Conservation (phyloP, 1,139 yeast species). For the Nakaseomyces nivariensis region DNA sequence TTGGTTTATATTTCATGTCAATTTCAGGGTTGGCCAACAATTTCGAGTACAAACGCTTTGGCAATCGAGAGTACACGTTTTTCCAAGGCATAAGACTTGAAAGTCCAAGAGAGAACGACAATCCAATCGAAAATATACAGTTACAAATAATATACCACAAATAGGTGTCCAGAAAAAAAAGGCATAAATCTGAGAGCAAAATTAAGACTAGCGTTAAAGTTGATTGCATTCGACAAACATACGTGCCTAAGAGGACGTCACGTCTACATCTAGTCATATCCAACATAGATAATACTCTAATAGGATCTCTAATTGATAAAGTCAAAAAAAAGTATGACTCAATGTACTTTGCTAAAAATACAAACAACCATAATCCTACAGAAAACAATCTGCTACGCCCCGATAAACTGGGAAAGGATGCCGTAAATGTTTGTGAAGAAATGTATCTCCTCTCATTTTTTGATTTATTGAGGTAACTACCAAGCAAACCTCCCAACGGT, state of each 20-base stretch:
- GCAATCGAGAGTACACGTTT: constrained; percentile 63
- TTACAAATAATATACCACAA: constrained; percentile 83
- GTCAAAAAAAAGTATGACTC: constrained; percentile 80
- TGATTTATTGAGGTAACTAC: constrained; percentile 31
- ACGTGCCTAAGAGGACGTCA: constrained; percentile 40
- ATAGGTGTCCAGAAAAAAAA: constrained; percentile 78
- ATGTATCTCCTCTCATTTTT: constrained; percentile 28
- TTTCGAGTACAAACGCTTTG: constrained; percentile 62
- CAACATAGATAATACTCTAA: constrained; percentile 54
- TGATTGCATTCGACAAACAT: constrained; percentile 54
- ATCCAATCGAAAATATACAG: constrained; percentile 57
- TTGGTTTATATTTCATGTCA: constrained; percentile 41
- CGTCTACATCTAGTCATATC: constrained; percentile 54
- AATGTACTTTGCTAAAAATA: constrained; percentile 59
- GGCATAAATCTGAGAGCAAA: constrained; percentile 54
- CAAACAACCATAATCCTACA: constrained; percentile 53
- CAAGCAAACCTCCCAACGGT: constrained; percentile 48
- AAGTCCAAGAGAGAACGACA: constrained; percentile 65
- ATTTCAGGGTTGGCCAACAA: constrained; percentile 43
- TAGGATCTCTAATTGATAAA: constrained; percentile 68
- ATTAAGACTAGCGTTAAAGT: constrained; percentile 45
- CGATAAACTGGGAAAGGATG: constrained; percentile 45
- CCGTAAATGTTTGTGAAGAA: constrained; percentile 42
- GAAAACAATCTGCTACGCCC: constrained; percentile 49
- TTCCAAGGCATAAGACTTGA: constrained; percentile 85